Conservation (phyloP, 2,329 filamentous ascomycete species). For the Lachnellula suecica region DNA sequence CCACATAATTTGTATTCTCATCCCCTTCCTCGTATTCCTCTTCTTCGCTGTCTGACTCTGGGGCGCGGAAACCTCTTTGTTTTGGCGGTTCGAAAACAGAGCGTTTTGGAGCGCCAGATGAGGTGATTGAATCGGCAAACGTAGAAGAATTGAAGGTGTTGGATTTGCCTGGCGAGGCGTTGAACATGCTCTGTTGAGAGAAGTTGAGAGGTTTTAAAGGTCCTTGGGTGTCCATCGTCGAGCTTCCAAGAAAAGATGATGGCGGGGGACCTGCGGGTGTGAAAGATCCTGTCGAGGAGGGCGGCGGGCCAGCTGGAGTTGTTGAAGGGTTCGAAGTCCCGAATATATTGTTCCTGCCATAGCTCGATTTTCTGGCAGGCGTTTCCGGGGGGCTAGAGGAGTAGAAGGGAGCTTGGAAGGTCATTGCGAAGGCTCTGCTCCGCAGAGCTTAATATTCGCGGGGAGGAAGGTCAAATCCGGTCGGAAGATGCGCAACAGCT, state of each 20-base stretch:
- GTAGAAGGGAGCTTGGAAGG: conserved; percentile 28
- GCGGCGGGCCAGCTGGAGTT: conserved; percentile 56
- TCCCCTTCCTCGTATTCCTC: conserved; percentile 40
- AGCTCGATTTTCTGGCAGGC: conserved; percentile 31
- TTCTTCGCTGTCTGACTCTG: conserved; percentile 38
- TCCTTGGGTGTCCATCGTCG: conserved; percentile 38
- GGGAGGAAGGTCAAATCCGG: background rate
- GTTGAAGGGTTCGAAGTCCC: conserved; percentile 45
- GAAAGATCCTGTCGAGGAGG: conserved; percentile 51
- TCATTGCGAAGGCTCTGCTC: conserved; percentile 15
- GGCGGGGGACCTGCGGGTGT: conserved; percentile 55
- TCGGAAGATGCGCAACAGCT: background rate
- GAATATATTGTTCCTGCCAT: conserved; percentile 28
- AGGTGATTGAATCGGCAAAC: conserved; percentile 18
- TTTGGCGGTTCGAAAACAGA: conserved; percentile 45
- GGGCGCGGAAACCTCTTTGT: conserved; percentile 17
- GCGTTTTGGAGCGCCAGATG: conserved; percentile 35
- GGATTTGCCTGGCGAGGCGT: conserved; percentile 15
- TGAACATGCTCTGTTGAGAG: conserved; percentile 32
- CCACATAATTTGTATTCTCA: conserved; percentile 31
- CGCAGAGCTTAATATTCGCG: background rate
- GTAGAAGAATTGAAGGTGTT: conserved; percentile 22
- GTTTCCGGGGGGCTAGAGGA: conserved; percentile 36
- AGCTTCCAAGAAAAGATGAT: conserved; percentile 49
- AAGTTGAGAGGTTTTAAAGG: conserved; percentile 34